Evolutionary conservation across 1,284 basidiomycete species (phyloP), one percentile per base, ranked within the genome.

Genomic region (Rhizoctonia solani): DNA sequence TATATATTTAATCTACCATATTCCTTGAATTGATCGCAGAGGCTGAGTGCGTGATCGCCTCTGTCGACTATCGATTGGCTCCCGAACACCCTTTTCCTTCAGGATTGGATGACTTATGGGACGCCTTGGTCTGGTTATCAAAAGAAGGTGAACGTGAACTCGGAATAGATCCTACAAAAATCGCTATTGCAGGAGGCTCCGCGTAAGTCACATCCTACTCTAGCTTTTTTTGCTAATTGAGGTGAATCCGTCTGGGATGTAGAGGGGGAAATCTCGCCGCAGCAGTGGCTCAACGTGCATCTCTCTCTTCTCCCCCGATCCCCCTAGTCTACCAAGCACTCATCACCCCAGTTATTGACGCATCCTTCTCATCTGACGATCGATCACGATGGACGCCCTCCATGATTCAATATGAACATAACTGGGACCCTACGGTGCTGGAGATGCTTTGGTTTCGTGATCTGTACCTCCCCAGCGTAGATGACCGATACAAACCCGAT

Each of bases 11-110:
- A 9, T 46, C 21, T 46, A 9, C 88, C 44, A 11, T 46, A 11
- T 11, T 46, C 6, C 9, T 14, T 9, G 19, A 16, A 83, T 82
- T 39, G 63, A 66, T 13, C 70, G 63, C n/a, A 70, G 69, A 75
- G 72, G 75, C 16, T 74, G 76, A n/a, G 73, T 73, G 37, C 76
- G 76, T 85, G 0, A 84, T 87, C 1, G 77, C 88, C 3, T 85
- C 85, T 3, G 86, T 91, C 19, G 85, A 87, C 71, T 91, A 92
- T 74, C 84, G 89, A 3, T 82, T 92, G 4, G 88, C 86, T 0
- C 90, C 90, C 0, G 90, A 93, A 72, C 71, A 87, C 61, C 83
- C 83, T 4, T 92, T 89, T 72, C 90, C 90, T 1, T 83, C 85
- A 1, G 89, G 88, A 0, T 83, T 90, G 0, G 84, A 90, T 44